These are phyloP conservation scores for Auriscalpium microsporum DNA, from an alignment of 768 basidiomycete genomes.

Conservation along the genomic window DNA sequence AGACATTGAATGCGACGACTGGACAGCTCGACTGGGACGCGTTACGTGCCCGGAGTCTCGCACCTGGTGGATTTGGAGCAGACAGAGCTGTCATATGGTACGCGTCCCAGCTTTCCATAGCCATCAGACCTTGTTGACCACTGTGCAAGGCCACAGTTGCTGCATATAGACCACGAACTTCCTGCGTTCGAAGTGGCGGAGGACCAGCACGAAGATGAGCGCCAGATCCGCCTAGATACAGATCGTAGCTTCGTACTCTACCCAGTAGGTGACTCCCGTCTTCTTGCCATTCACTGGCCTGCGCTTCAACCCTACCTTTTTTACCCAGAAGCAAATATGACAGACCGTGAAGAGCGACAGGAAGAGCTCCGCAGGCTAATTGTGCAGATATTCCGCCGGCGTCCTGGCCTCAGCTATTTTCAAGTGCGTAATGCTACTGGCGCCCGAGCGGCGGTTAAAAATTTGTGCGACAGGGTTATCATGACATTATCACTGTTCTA, in stretches of 20 bases:
- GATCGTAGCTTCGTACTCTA: constrained; percentile 91
- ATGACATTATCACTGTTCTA: constrained; percentile 84
- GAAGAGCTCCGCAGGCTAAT: constrained; percentile 61
- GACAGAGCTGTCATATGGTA: constrained; percentile 52
- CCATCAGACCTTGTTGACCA: constrained; percentile 10
- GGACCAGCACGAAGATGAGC: constrained; percentile 62
- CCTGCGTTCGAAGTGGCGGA: not conserved
- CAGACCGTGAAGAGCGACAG: constrained; percentile 52
- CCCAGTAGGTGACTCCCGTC: constrained; percentile 50
- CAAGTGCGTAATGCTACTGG: constrained; percentile 38
- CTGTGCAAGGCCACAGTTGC: constrained; percentile 30
- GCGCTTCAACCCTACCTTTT: not conserved
- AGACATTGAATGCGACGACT: too few species aligned
- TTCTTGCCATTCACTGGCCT: constrained; percentile 1
- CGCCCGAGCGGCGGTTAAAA: not conserved
- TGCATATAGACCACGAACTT: constrained; percentile 22
- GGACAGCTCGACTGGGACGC: constrained; percentile 33
- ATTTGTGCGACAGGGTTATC: constrained; percentile 60
- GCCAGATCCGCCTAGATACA: constrained; percentile 82
- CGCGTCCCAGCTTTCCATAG: constrained; percentile 15
- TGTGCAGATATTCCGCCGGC: constrained; percentile 63
- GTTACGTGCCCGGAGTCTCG: constrained; percentile 40
- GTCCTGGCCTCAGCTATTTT: constrained; percentile 73
- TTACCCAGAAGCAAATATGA: constrained; percentile 11
- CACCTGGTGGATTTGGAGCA: constrained; percentile 56